Base-by-base conservation (phyloP, 2,329 filamentous ascomycete species). In the Trematosphaeria pertusa region DNA sequence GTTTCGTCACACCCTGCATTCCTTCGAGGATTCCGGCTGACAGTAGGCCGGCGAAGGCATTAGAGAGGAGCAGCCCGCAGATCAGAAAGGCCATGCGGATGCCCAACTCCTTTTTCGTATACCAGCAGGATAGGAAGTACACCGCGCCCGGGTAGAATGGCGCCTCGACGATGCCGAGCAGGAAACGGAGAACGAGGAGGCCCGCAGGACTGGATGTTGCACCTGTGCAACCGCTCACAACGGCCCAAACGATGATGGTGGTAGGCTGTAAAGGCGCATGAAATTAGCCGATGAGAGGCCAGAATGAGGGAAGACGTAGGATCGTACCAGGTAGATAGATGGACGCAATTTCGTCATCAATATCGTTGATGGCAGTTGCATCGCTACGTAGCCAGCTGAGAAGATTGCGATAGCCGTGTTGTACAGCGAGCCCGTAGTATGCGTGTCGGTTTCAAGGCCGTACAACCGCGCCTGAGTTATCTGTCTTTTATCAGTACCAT, bases 71-170 rank as follows among this genome's bases (percentile, higher is more conserved):
- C 2, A 72, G 75, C 11, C 77, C 78, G 3, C 75, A 75, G 58
- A 78, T 80, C 39, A 81, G 73, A 32, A 79, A 70, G 18, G 75
- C 74, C 56, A 75, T 78, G 6, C 79, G 72, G 28, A 78, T 67
- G 4, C 73, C 74, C 14, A 81, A 59, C 51, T 81, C 78, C 20
- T 75, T 73, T 35, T 75, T 75, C 3, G 77, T 81, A 52, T 81
- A 81, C 76, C 77, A 80, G 50, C 74, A 76, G 5, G 73, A 76
- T 7, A 80, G 69, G 46, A 77, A 42, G 28, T 30, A 46, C n/a
- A 47, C 28, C 11, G 12, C n/a, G 9, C 46, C 46, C 30, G 20
- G 36, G 10, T 22, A 56, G 38, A 43, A 56, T 9, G 53, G 46
- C 4, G 53, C 50, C 31, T 56, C 53, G 4, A 41, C 47, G 5